phyloP scores from a whole-genome alignment of 2,329 filamentous ascomycete genomes.

The Chaetomium sp. region DNA sequence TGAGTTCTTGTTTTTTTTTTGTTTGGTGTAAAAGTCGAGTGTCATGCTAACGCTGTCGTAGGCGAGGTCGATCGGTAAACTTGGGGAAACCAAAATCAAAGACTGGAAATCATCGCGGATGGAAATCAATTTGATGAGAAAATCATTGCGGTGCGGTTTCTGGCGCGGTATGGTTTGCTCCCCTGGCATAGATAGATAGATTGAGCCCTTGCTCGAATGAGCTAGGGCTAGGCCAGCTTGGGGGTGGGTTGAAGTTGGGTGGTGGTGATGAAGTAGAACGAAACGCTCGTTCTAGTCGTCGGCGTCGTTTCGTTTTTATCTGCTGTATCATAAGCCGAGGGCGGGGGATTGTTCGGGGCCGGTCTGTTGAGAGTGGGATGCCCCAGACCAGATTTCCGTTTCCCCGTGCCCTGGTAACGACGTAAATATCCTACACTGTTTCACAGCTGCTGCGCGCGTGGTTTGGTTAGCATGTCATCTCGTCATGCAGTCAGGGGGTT shows the following conservation, averaged over 20 bases:
- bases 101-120: slow-evolving; percentile 30
- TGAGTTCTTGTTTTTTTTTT: slow-evolving; percentile 46
- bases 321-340: slow-evolving; percentile 29
- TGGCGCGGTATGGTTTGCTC: slow-evolving; percentile 27
- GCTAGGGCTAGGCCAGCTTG: not conserved
- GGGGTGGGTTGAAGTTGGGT: not conserved
- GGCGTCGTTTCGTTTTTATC: slow-evolving; percentile 27
- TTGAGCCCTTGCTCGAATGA: not conserved
- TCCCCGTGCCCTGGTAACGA: slow-evolving; percentile 9
- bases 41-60: slow-evolving; percentile 36
- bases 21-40: not conserved
- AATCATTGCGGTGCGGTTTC: slow-evolving; percentile 35
- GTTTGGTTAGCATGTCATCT: not conserved
- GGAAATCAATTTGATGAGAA: not conserved
- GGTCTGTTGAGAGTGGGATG: not conserved
- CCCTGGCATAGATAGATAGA: slow-evolving; percentile 20
- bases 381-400: not conserved
- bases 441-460: slow-evolving; percentile 2
- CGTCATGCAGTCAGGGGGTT: not conserved
- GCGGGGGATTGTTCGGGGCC: not conserved
- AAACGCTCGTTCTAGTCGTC: slow-evolving; percentile 24
- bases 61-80: slow-evolving; percentile 64
- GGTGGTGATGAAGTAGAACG: slow-evolving; percentile 9
- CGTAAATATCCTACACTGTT: slow-evolving; percentile 21
- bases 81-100: slow-evolving; percentile 31